Evolutionary conservation across 1,139 yeast genomes (phyloP), one percentile per base, ranked within the genome.

Genomic region (Blastobotrys persicus): DNA sequence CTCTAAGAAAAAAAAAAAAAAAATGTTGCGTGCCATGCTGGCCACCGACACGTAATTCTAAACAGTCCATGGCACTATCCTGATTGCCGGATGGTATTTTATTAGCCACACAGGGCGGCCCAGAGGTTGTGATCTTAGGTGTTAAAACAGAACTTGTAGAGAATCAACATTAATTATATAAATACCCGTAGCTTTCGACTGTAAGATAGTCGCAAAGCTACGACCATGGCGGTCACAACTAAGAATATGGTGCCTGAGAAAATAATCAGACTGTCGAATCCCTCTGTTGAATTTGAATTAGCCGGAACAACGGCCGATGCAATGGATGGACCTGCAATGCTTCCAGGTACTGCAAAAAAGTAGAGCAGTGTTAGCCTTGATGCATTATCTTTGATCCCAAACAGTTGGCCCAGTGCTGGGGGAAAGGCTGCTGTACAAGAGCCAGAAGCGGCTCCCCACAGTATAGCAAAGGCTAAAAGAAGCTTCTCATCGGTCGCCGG

Each of bases 351-450:
- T 1, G 82, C 73, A 47, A 80, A 75, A 32, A 79, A 68, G 55
- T 79, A 78, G 57, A 80, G 78, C 62, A 80, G 69, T 0, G 85
- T 82, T 58, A 80, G 79, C 23, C 85, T 74, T 53, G 77, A 49
- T 3, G 52, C 47, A n/a, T 56, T 42, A 47, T 73, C 75, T 31
- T 78, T 76, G 11, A 81, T 75, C 1, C 64, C 65, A 54, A 61
- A 61, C n/a, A 83, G 77, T 60, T 81, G 86, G 1, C 66, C 65
- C 33, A 70, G 52, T 14, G 64, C 57, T 0, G 71, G 62, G 1
- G 78, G 76, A 2, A 69, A 63, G 45, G 74, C 54, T 7, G 77
- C 66, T 35, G 73, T 62, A 13, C 70, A 63, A 12, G 64, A 55
- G 1, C 77, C 74, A 2, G 74, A 67, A 51, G 73, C 74, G 45